Evolutionary conservation across 208 protist genomes (phyloP).

Genomic region (Trypanosoma cruzi): DNA sequence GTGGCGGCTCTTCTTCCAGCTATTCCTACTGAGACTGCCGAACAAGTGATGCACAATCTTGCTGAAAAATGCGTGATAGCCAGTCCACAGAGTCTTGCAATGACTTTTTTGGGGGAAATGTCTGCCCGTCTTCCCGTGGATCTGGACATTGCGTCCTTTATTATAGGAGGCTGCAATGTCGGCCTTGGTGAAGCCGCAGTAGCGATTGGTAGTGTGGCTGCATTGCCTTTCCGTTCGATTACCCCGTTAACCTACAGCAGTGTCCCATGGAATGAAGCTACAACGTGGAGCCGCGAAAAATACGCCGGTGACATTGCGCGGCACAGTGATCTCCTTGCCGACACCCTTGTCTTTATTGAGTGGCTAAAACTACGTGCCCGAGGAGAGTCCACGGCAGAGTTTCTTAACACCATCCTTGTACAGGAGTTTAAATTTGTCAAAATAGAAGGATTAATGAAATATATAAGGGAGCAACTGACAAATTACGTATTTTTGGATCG

Average conservation of each 20-base stretch:
- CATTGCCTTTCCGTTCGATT: constrained; percentile 54
- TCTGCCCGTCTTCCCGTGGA: constrained; percentile 71
- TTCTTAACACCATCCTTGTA: constrained; percentile 48
- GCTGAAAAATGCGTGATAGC: constrained; percentile 79
- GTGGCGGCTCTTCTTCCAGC: constrained; percentile 45
- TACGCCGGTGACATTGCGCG: constrained; percentile 62
- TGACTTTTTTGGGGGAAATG: constrained; percentile 89
- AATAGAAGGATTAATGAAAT: constrained; percentile 59
- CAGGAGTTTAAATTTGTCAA: constrained; percentile 61
- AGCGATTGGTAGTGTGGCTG: constrained; percentile 58
- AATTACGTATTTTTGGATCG: constrained; percentile 87
- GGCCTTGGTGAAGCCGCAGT: constrained; percentile 77
- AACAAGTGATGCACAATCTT: constrained; percentile 68
- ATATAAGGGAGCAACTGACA: constrained; percentile 72
- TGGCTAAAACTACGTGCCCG: constrained; percentile 58
- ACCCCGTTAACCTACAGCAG: constrained; percentile 29
- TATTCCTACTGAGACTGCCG: constrained; percentile 51
- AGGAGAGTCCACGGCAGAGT: constrained; percentile 39
- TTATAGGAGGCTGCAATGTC: constrained; percentile 76
- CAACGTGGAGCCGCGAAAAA: constrained; percentile 55
- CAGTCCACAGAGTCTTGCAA: constrained; percentile 39
- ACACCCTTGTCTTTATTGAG: constrained; percentile 78
- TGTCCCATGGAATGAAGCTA: constrained; percentile 37
- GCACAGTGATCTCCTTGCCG: constrained; percentile 85
- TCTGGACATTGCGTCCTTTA: constrained; percentile 72